Percentiles rank a stretch among this genome's conserved stretches.
Evolutionary conservation across 192 early-diverging fungal genomes (phyloP).

Genomic region (Piromyces sp.): DNA sequence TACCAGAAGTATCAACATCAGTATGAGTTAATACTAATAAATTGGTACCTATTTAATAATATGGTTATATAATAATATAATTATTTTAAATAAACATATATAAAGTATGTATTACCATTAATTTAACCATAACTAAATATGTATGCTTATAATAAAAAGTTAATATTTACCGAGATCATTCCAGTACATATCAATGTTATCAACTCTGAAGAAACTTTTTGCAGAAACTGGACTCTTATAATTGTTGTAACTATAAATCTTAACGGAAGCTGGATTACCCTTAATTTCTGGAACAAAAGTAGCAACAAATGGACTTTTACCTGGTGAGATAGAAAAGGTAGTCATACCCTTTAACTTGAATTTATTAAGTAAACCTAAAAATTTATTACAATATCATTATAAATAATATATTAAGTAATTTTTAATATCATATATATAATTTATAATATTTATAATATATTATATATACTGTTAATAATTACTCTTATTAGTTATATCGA

Average conservation of each 20-base stretch:
- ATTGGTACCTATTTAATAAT: slow-evolving; percentile 35
- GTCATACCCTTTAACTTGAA: slow-evolving; percentile 59
- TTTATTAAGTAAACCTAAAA: slow-evolving; percentile 10
- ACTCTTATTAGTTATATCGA: slow-evolving; percentile 43
- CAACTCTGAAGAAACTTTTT: slow-evolving; percentile 92
- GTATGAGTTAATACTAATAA: slow-evolving; percentile 82
- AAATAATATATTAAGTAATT: too few relatives aligned
- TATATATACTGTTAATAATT: too few relatives aligned
- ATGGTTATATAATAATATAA: too few relatives aligned
- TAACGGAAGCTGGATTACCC: slow-evolving; percentile 66
- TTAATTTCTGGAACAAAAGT: slow-evolving; percentile 73
- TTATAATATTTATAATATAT: too few relatives aligned
- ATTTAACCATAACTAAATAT: too few relatives aligned
- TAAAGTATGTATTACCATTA: background rate
- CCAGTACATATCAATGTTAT: slow-evolving; percentile 85
- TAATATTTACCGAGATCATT: slow-evolving; percentile 36
- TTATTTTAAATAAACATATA: background rate
- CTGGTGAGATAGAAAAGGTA: slow-evolving; percentile 77
- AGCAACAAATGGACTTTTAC: slow-evolving; percentile 59
- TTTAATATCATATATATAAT: too few relatives aligned
- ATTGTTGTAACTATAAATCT: slow-evolving; percentile 65
- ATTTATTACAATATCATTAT: too few relatives aligned
- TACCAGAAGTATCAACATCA: slow-evolving; percentile 85
- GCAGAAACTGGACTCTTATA: slow-evolving; percentile 53
- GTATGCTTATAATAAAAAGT: too few relatives aligned